Base-by-base conservation (phyloP, 768 basidiomycete genomes). In the Phlebiopsis flavidoalba region DNA sequence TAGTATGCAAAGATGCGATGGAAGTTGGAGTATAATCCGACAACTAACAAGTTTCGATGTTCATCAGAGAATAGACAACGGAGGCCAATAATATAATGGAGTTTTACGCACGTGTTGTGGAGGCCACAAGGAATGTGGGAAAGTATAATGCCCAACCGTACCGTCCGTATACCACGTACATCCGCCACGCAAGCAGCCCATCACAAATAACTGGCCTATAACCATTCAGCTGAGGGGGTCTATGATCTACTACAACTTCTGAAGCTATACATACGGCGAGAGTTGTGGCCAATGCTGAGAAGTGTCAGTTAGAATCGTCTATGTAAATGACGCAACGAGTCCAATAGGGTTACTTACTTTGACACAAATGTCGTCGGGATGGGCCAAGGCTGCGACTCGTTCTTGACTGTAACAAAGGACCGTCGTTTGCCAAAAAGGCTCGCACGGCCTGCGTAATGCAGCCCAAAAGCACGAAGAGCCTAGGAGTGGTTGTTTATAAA, bases 101-200 rank as follows among this genome's bases (percentile, higher is more conserved):
- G n/a, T n/a, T n/a, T 5, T 15, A 59, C 64, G 37, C 31, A 69
- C 67, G 5, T 11, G 66, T 63, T 47, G 65, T 69, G 24, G 63
- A 11, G 40, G 59, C 11, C 7, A 67, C 60, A 5, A 55, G 56
- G 2, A 43, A 31, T 0, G 49, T 26, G 36, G 68, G 63, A 11
- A 61, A 22, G 40, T 66, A 69, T 2, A 69, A 50, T 0, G 67
- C 62, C 68, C 68, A 69, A 10, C 53, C 61, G 22, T 43, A 5
- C 33, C 45, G 60, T 0, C 36, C 48, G 50, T 58, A 69, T 31
- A 69, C 54, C 33, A 66, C 47, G 45, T 69, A 67, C 48, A 69
- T 66, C 2, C 68, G 65, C 68, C 68, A 69, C 5, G 61, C 68
- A 10, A 69, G 37, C 19, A 66, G 61, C n/a, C 65, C 64, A 57